Evolutionary conservation across 1,284 basidiomycete species (phyloP).

Genomic region (Porogramme epimiltina): DNA sequence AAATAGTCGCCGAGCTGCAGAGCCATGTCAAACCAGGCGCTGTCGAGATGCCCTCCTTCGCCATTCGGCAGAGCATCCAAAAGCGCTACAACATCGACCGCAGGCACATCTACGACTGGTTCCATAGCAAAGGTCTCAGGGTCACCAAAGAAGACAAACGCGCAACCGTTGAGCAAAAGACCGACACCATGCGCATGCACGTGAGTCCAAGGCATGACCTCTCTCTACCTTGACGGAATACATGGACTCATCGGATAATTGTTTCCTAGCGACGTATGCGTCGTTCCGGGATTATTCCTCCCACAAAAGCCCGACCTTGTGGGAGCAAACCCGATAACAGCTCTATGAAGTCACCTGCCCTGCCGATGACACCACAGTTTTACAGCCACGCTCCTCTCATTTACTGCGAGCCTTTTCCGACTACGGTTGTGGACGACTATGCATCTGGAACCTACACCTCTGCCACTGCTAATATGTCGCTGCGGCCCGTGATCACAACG

Average conservation of each 20-base stretch:
- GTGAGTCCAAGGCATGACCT: conserved; percentile 14
- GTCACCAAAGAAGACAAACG: conserved; percentile 69
- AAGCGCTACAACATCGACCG: conserved; percentile 67
- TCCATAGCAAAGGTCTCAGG: conserved; percentile 63
- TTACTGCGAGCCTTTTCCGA: too few species aligned
- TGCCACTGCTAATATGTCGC: conserved; percentile 1
- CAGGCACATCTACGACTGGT: conserved; percentile 76
- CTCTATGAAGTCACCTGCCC: background rate
- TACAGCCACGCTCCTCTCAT: background rate
- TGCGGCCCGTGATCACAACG: conserved; percentile 1
- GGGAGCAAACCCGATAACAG: conserved; percentile 2
- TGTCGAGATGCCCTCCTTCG: conserved; percentile 70
- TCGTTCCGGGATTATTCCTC: conserved; percentile 3
- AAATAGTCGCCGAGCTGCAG: conserved; percentile 69
- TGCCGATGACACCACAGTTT: too few species aligned
- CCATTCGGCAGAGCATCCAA: conserved; percentile 67
- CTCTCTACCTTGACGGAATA: background rate
- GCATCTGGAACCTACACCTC: too few species aligned
- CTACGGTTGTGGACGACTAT: background rate
- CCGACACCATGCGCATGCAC: conserved; percentile 22
- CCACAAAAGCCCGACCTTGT: conserved; percentile 1
- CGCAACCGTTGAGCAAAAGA: conserved; percentile 26
- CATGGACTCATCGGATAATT: conserved; percentile 6
- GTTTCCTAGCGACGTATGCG: conserved; percentile 15
- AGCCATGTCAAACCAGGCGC: conserved; percentile 64